phyloP scores from a whole-genome alignment of 331 rosid species.

The Malus hybrid region DNA sequence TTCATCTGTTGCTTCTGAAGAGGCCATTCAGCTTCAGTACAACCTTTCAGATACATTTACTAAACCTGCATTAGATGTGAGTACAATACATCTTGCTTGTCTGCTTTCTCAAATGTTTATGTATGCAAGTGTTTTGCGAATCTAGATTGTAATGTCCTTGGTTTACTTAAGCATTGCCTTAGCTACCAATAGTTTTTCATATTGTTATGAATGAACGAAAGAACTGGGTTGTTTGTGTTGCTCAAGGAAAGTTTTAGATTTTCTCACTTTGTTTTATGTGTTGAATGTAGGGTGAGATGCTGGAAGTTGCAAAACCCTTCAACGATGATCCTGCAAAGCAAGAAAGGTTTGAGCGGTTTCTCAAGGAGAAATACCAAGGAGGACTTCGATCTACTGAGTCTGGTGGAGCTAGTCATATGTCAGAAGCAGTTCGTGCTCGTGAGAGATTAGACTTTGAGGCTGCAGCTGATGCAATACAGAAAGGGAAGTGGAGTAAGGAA shows the following conservation, averaged over 20 bases:
- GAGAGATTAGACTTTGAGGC: conserved; percentile 95
- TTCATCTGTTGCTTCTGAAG: conserved; percentile 40
- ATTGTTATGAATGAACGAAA: neutral
- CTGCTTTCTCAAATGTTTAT: neutral
- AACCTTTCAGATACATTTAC: conserved; percentile 89
- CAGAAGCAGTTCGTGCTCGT: conserved; percentile 53
- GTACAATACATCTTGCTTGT: conserved; percentile 22
- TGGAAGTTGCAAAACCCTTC: conserved; percentile 64
- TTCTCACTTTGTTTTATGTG: conserved; percentile 7
- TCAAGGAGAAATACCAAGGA: conserved; percentile 82
- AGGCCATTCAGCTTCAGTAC: conserved; percentile 60
- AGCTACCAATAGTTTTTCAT: neutral
- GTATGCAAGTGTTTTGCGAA: conserved; percentile 9
- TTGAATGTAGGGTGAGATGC: conserved; percentile 42
- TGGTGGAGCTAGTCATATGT: conserved; percentile 39
- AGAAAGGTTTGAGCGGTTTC: conserved; percentile 83
- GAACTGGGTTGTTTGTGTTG: neutral
- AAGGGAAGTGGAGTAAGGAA: conserved; percentile 52
- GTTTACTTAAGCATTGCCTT: neutral
- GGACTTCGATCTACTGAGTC: conserved; percentile 74
- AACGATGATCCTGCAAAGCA: conserved; percentile 83
- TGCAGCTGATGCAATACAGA: conserved; percentile 82
- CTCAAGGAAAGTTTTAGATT: neutral
- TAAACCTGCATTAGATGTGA: conserved; percentile 57
- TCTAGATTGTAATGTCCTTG: neutral